Conservation (phyloP, 2,329 filamentous ascomycete genomes). For the Didymella pomorum region DNA sequence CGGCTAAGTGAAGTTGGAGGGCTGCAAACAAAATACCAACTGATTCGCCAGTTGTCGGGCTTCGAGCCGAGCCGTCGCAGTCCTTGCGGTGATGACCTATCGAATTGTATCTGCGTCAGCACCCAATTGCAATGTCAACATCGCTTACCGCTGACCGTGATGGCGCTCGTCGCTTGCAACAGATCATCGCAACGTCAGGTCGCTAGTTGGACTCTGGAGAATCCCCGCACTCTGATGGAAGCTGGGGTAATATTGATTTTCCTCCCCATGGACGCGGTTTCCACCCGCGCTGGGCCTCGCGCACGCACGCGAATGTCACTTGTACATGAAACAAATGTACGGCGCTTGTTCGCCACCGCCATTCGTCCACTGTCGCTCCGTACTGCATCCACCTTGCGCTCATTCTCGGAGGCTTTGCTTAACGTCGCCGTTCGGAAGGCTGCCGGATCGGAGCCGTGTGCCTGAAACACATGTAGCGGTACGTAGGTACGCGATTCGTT, state of each 20-base stretch:
- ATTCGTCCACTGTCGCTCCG: slow-evolving; percentile 31
- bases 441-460: slow-evolving; percentile 1
- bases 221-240: not conserved
- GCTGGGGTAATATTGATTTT: slow-evolving; percentile 1
- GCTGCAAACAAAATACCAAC: not conserved
- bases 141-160: not conserved
- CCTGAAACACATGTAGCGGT: slow-evolving; percentile 1
- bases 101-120: not conserved
- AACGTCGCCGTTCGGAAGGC: slow-evolving; percentile 1
- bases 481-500: slow-evolving; percentile 2
- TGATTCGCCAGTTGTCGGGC: not conserved
- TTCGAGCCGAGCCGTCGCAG: not conserved
- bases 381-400: not conserved
- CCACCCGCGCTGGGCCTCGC: not conserved
- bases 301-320: slow-evolving; percentile 1
- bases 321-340: slow-evolving; percentile 34
- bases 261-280: not conserved
- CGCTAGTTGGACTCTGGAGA: not conserved
- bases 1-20: not conserved
- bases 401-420: slow-evolving; percentile 4
- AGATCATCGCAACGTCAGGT: not conserved
- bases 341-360: slow-evolving; percentile 4
- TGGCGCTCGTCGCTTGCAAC: not conserved
- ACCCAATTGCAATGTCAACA: not conserved
- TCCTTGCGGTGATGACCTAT: not conserved